Evolutionary conservation across 306 rosid genomes (phyloP).

Genomic region (Vigna radiata): DNA sequence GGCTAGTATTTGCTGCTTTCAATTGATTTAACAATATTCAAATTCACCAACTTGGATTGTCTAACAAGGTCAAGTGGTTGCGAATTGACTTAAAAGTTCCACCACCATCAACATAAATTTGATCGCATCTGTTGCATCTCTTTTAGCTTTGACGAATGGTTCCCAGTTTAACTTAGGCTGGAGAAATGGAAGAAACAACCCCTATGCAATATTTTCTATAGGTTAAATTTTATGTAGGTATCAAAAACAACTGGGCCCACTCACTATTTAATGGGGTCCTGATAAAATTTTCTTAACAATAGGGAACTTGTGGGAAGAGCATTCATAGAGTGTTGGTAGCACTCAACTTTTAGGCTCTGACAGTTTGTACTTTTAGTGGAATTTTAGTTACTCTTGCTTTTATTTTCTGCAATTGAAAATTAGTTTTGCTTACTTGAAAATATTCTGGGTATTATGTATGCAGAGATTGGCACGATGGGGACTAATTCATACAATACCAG

Average conservation of each 20-base stretch:
- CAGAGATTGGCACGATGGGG: conserved; percentile 87
- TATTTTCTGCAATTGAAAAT: conserved; percentile 13
- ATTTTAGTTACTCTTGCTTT: neutral
- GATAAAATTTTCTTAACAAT: neutral
- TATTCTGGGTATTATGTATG: conserved; percentile 32
- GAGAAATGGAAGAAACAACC: neutral
- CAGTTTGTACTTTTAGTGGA: neutral
- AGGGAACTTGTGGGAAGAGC: neutral
- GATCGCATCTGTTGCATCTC: neutral
- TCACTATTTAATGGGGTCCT: neutral
- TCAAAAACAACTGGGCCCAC: neutral
- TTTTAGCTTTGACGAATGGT: neutral
- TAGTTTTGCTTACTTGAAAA: conserved; percentile 1
- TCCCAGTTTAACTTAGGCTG: neutral
- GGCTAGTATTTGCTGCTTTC: conserved; percentile 6
- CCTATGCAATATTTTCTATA: neutral
- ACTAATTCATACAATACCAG: conserved; percentile 44
- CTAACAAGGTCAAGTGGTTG: neutral
- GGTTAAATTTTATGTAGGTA: neutral
- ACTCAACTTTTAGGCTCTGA: conserved; percentile 18
- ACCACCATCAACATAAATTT: no score
- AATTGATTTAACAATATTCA: conserved; percentile 10
- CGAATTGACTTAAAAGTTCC: neutral
- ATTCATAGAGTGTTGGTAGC: neutral
- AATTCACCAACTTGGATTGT: neutral